phyloP scores from a whole-genome alignment of 257 asterid species.

The Fraxinus quadrangulata region DNA sequence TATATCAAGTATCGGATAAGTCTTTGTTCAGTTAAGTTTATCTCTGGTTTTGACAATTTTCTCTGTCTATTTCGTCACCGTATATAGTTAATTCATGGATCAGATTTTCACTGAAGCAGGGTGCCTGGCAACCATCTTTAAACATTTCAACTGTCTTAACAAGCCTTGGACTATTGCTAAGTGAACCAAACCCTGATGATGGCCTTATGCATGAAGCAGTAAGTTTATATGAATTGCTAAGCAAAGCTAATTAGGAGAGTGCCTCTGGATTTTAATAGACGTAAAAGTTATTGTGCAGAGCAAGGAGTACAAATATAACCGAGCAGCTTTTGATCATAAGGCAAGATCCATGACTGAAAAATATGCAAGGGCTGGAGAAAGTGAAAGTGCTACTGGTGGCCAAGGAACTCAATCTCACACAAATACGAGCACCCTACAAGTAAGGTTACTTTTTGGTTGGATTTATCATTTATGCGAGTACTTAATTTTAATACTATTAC shows the following conservation, averaged over 20 bases:
- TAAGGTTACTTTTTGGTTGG: slow-evolving; percentile 34
- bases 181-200: slow-evolving; percentile 93
- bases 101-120: slow-evolving; percentile 46
- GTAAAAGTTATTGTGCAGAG: slow-evolving; percentile 51
- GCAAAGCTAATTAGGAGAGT: slow-evolving; percentile 5
- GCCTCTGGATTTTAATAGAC: slow-evolving; percentile 17
- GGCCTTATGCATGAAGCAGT: slow-evolving; percentile 92
- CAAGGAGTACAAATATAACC: slow-evolving; percentile 79
- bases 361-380: slow-evolving; percentile 53
- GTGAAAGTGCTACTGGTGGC: slow-evolving; percentile 33
- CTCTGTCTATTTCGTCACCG: background rate
- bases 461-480: background rate
- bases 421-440: slow-evolving; percentile 38
- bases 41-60: background rate
- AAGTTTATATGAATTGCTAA: slow-evolving; percentile 33
- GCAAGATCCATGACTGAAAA: slow-evolving; percentile 84
- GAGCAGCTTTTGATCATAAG: slow-evolving; percentile 72
- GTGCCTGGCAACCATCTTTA: slow-evolving; percentile 93
- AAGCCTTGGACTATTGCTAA: slow-evolving; percentile 72
- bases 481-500: slow-evolving; percentile 17
- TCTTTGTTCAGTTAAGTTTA: background rate
- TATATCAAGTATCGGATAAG: background rate
- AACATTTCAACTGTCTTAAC: slow-evolving; percentile 80
- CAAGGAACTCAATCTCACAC: slow-evolving; percentile 33
- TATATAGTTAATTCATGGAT: slow-evolving; percentile 7